Conservation (phyloP, 768 basidiomycete species). For the Obba rivulosa region DNA sequence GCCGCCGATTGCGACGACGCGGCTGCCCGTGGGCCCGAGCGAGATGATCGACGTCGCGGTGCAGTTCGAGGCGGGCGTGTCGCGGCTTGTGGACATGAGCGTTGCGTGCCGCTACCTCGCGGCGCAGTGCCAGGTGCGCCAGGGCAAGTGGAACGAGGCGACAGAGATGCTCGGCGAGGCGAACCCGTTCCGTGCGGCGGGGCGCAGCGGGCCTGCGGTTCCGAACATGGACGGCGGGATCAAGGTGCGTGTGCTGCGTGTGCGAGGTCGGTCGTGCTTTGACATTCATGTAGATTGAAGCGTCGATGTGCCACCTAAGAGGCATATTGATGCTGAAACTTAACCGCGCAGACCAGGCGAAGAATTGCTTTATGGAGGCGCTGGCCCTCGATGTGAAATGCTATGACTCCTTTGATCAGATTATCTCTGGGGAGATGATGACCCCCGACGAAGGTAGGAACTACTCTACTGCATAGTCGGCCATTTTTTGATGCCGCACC, state of each 20-base stretch:
- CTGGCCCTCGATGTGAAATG: constrained; percentile 93
- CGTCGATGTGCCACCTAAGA: constrained; percentile 93
- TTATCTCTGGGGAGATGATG: constrained; percentile 94
- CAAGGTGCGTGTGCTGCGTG: constrained; percentile 51
- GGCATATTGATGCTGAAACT: constrained; percentile 93
- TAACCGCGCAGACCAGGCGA: constrained; percentile 86
- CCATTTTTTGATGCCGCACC: constrained; percentile 1
- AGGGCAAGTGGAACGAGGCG: constrained; percentile 90
- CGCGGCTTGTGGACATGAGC: constrained; percentile 87
- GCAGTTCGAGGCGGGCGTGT: constrained; percentile 58
- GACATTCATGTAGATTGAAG: constrained; percentile 64
- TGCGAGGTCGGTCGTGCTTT: background rate
- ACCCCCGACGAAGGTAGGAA: constrained; percentile 86
- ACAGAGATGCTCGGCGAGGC: constrained; percentile 90
- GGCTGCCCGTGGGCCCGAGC: constrained; percentile 60
- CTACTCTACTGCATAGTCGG: background rate
- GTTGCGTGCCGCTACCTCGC: constrained; percentile 95
- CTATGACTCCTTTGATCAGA: constrained; percentile 90
- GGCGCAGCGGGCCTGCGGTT: constrained; percentile 61
- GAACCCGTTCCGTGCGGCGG: constrained; percentile 78
- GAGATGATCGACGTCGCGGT: constrained; percentile 68
- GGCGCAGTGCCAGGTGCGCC: constrained; percentile 89
- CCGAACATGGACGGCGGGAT: constrained; percentile 89
- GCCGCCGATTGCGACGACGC: constrained; percentile 30
- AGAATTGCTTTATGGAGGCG: constrained; percentile 94